phyloP scores from a whole-genome alignment of 1,284 basidiomycete species.

The Puccinia coronata region DNA sequence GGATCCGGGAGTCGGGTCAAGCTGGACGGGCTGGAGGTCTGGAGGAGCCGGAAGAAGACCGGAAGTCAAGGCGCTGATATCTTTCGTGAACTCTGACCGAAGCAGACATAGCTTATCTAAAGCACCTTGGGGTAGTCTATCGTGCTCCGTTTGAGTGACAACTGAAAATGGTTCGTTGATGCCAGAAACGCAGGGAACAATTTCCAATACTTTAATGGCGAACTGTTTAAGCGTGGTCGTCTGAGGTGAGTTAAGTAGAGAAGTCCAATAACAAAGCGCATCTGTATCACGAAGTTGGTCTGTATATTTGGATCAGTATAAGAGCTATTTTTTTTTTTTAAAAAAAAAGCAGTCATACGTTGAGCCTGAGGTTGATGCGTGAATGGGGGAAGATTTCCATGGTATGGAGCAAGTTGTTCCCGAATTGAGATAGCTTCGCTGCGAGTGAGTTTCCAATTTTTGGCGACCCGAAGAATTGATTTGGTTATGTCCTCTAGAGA shows the following conservation, averaged over 20 bases:
- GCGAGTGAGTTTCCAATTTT: conserved; percentile 1
- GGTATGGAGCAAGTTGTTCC: conserved; percentile 6
- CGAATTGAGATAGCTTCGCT: conserved; percentile 5
- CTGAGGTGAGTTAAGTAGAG: neutral
- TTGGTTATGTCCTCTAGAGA: neutral
- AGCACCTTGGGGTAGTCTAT: neutral
- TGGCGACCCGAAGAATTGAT: neutral
- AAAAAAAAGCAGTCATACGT: neutral
- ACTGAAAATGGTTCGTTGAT: neutral
- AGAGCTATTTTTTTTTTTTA: neutral
- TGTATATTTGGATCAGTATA: neutral
- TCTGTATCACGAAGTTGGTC: neutral
- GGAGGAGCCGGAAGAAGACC: too few species aligned
- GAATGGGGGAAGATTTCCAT: neutral
- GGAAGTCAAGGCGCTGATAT: neutral
- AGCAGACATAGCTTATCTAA: neutral
- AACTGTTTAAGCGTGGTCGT: neutral
- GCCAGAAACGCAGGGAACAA: conserved; percentile 12
- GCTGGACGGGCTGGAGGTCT: neutral
- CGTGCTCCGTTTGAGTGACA: neutral
- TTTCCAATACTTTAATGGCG: conserved; percentile 5
- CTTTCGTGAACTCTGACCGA: neutral
- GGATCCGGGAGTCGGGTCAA: neutral
- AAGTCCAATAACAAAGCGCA: neutral
- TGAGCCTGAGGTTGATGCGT: too few species aligned